Evolutionary conservation across 306 rosid genomes (phyloP), one percentile per base, ranked within the genome.

Genomic region (Glycine soja): DNA sequence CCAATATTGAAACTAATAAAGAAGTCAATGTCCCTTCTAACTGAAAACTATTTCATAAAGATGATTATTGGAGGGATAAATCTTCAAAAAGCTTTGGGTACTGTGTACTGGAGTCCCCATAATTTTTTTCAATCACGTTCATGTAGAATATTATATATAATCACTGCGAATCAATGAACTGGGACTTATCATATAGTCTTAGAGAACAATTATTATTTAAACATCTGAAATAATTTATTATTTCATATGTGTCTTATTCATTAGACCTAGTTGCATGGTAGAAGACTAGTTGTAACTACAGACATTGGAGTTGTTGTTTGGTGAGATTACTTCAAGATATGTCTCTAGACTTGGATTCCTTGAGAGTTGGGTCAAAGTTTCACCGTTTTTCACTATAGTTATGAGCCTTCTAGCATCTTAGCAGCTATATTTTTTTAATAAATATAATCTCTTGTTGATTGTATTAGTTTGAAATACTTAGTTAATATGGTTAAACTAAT

Each of bases 311-410:
- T 69, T 3, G 84, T 80, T 84, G 70, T 84, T 84, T 65, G 87
- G 87, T 84, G 82, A 75, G 87, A 84, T 84, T 80, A 75, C 81
- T 11, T 74, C 8, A 74, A 42, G 87, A 84, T 84, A 50, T 76
- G 82, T 52, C 71, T 76, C 42, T 32, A 70, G 82, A 84, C 75
- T 75, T 80, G 51, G 51, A 74, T 71, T 24, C 40, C 45, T 14
- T 78, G 66, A 66, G 58, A 54, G 32, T 63, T 82, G 10, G 67
- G 68, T 76, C 54, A 62, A 4, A 16, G 5, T 61, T 61, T 77
- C 86, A 70, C 77, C 67, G 6, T 61, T 82, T 75, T 68, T 58
- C 82, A 51, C 42, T 40, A 19, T 10, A 56, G 51, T 32, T 70
- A 14, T 10, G 16, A 40, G 57, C 11, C 47, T 68, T 34, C 34